Evolutionary conservation across 345 rosid species (phyloP).

Genomic region (Sonneratia caseolaris): DNA sequence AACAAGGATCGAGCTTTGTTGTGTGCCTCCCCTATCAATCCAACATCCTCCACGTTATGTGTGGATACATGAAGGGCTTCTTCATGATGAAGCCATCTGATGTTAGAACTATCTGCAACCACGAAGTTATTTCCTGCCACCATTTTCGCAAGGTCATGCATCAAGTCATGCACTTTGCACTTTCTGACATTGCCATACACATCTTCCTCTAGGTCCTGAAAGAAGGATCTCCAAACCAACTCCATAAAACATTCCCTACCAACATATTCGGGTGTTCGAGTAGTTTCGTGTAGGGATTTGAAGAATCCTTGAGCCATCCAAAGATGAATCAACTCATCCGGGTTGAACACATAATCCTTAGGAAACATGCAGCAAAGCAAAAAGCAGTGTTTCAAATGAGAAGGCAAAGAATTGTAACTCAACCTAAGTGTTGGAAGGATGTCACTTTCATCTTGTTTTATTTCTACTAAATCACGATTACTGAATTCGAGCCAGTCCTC

Average conservation of each 20-base stretch:
- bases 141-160: constrained; percentile 16
- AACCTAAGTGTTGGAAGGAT: constrained; percentile 13
- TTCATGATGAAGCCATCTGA: too few relatives aligned
- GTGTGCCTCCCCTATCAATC: not conserved
- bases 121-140: not conserved
- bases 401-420: constrained; percentile 13
- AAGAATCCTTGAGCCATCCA: constrained; percentile 19
- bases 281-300: not conserved
- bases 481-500: constrained; percentile 8
- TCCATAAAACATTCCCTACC: not conserved
- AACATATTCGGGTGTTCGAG: not conserved
- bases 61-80: not conserved
- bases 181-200: rapidly evolving
- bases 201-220: constrained; percentile 8
- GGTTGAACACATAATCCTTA: constrained; percentile 5
- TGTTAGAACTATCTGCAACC: not conserved
- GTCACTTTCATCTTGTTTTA: not conserved
- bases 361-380: constrained; percentile 23
- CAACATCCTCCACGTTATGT: not conserved
- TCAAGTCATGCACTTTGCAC: constrained; percentile 19
- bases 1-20: not conserved
- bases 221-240: constrained; percentile 9
- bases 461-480: not conserved
- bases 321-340: not conserved
- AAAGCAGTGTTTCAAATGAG: constrained; percentile 16